A percentile compares a stretch with the other conserved stretches of the same genome.
These are phyloP conservation scores for Westerdykella aurantiaca DNA, from an alignment of 2,329 filamentous ascomycete genomes.

Conservation along the genomic window DNA sequence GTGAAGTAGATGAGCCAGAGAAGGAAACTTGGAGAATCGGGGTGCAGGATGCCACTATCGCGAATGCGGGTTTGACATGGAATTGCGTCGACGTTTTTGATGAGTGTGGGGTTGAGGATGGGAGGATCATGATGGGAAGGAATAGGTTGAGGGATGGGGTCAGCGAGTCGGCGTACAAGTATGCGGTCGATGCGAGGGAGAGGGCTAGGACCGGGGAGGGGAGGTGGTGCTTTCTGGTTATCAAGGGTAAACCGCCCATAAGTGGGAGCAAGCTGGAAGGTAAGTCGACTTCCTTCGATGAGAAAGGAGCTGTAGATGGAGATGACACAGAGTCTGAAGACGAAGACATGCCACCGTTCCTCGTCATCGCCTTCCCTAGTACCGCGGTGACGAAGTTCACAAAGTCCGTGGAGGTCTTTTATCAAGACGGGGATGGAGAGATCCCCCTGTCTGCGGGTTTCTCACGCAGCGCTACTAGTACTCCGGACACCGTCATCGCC, in stretches of 20 bases:
- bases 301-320: too few relatives aligned
- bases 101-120: too few relatives aligned
- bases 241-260: not conserved
- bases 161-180: too few relatives aligned
- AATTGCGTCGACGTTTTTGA: slow-evolving; percentile 20
- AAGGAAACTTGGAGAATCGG: slow-evolving; percentile 17
- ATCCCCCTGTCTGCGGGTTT: too few relatives aligned
- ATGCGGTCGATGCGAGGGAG: too few relatives aligned
- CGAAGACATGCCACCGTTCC: slow-evolving; percentile 1
- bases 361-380: slow-evolving; percentile 6
- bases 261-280: not conserved
- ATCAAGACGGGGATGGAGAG: not conserved
- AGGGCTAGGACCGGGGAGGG: slow-evolving; percentile 5
- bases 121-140: too few relatives aligned
- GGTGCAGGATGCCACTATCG: slow-evolving; percentile 8
- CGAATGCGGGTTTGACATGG: slow-evolving; percentile 8
- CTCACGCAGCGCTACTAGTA: too few relatives aligned
- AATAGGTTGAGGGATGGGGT: too few relatives aligned
- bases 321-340: too few relatives aligned
- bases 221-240: slow-evolving; percentile 5
- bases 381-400: slow-evolving; percentile 2
- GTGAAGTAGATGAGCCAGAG: slow-evolving; percentile 4
- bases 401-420: not conserved
- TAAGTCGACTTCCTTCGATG: not conserved
- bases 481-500: too few relatives aligned